Percentiles rank a stretch among this genome's conserved stretches.
Evolutionary conservation across 352 stramenopile genomes (phyloP).

Genomic region (Phytophthora constricta): DNA sequence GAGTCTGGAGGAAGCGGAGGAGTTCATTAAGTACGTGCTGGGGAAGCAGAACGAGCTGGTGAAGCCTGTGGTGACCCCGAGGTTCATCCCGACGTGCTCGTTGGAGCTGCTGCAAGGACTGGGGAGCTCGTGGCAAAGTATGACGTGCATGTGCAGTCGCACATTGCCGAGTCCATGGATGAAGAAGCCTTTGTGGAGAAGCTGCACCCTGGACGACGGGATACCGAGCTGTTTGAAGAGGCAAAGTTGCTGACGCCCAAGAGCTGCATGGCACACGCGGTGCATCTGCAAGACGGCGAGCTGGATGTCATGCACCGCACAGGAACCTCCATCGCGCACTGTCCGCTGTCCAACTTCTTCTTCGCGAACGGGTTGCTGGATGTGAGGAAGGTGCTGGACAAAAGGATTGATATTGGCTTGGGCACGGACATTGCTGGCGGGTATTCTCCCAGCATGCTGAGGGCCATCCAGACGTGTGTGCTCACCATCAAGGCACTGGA

Average conservation of each 20-base stretch:
- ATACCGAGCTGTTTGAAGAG: constrained; percentile 77
- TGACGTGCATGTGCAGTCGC: constrained; percentile 81
- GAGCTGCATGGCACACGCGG: constrained; percentile 88
- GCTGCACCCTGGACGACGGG: constrained; percentile 66
- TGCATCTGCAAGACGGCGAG: constrained; percentile 79
- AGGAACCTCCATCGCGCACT: constrained; percentile 85
- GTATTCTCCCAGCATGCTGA: constrained; percentile 91
- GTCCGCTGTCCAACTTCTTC: constrained; percentile 93
- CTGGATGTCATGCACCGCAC: constrained; percentile 53
- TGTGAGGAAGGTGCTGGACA: constrained; percentile 59
- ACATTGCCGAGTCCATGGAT: constrained; percentile 86
- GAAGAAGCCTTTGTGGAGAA: constrained; percentile 83
- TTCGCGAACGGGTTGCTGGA: constrained; percentile 81
- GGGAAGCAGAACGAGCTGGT: constrained; percentile 60
- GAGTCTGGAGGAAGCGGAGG: constrained; percentile 67
- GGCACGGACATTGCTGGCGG: constrained; percentile 93
- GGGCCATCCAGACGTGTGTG: constrained; percentile 82
- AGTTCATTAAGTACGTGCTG: constrained; percentile 76
- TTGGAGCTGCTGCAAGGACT: constrained; percentile 76
- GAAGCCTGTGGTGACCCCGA: constrained; percentile 83
- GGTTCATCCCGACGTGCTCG: constrained; percentile 92
- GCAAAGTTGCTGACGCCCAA: constrained; percentile 68
- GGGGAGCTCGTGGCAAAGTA: constrained; percentile 73
- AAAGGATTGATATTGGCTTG: constrained; percentile 63
- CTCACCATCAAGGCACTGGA: constrained; percentile 73